Conservation (phyloP, 345 rosid genomes). For the Raphanus raphanistrum region DNA sequence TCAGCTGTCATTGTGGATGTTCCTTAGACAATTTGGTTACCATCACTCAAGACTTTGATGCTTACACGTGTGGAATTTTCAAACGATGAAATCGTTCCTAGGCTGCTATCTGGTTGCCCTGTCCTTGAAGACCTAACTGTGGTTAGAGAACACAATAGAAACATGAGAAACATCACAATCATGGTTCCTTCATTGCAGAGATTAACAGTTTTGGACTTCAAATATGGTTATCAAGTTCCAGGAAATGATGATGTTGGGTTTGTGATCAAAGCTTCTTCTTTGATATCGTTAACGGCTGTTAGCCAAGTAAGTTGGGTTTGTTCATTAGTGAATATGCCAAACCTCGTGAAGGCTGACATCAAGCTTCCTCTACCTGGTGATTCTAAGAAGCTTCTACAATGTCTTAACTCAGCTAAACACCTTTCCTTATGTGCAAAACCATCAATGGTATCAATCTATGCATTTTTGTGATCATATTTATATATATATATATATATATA, state of each 20-base stretch:
- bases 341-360: not conserved
- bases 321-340: not conserved
- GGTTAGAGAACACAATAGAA: not conserved
- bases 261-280: conserved; percentile 3
- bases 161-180: not conserved
- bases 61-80: not conserved
- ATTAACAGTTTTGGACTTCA: not conserved
- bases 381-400: not conserved
- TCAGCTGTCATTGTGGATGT: not conserved
- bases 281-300: not conserved
- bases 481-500: not conserved
- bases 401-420: conserved; percentile 16
- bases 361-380: not conserved
- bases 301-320: not conserved
- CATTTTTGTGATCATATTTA: not conserved
- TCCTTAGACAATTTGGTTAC: not conserved
- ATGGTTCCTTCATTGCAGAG: conserved; percentile 6
- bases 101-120: not conserved
- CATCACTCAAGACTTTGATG: not conserved
- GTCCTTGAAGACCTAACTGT: not conserved
- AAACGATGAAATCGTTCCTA: not conserved
- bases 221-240: not conserved
- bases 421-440: not conserved
- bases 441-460: conserved; percentile 1
- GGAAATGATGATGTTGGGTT: conserved; percentile 5